Evolutionary conservation across 208 protist genomes (phyloP).

Genomic region (Acanthamoeba culbertsoni): DNA sequence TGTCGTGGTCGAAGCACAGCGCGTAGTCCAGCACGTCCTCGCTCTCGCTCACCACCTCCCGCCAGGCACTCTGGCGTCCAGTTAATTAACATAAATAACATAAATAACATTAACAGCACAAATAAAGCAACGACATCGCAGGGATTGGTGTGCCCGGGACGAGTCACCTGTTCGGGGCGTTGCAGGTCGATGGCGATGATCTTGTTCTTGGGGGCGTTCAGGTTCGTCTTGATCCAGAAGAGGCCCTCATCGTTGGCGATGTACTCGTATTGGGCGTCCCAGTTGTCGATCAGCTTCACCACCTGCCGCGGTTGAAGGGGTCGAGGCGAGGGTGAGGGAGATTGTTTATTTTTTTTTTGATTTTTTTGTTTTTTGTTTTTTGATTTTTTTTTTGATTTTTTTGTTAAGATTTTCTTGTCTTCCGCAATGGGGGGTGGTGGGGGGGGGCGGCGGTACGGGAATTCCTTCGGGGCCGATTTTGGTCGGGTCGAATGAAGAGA

Average conservation of each 20-base stretch:
- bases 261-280: slow-evolving; percentile 88
- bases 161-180: background rate
- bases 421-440: background rate
- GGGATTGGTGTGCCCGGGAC: too few species aligned
- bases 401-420: too few species aligned
- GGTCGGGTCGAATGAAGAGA: background rate
- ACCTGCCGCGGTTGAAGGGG: background rate
- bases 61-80: slow-evolving; percentile 56
- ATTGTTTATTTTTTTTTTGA: too few species aligned
- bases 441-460: background rate
- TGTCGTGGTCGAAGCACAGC: slow-evolving; percentile 78
- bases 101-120: too few species aligned
- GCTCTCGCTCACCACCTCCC: slow-evolving; percentile 84
- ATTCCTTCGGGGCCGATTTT: background rate
- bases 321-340: too few species aligned
- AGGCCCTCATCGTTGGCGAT: slow-evolving; percentile 86
- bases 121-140: too few species aligned
- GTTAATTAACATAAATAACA: background rate
- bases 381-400: too few species aligned
- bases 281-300: slow-evolving; percentile 73
- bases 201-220: slow-evolving; percentile 88
- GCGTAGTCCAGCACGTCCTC: slow-evolving; percentile 84
- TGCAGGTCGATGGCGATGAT: slow-evolving; percentile 87
- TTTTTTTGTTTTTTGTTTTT: too few species aligned
- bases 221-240: slow-evolving; percentile 92